Conservation (phyloP, 1,284 basidiomycete genomes). For the Pseudozyma sp. region DNA sequence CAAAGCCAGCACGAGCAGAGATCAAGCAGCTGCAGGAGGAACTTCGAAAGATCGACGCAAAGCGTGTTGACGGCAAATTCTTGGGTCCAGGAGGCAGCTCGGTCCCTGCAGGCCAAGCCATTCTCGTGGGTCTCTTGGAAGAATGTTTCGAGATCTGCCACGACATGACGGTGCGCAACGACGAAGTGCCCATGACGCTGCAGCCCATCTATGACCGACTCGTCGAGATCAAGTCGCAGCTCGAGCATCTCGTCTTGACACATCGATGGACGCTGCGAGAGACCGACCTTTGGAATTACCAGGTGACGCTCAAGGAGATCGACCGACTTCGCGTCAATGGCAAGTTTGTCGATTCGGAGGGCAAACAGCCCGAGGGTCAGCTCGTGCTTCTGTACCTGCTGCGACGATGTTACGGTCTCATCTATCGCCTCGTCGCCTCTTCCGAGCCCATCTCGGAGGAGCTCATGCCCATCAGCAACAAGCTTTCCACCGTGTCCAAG, state of each 20-base stretch:
- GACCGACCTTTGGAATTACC: conserved; percentile 84
- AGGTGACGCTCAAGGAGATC: conserved; percentile 91
- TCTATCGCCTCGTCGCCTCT: conserved; percentile 93
- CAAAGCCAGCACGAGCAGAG: conserved; percentile 84
- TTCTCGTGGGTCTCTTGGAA: conserved; percentile 82
- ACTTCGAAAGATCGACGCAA: conserved; percentile 85
- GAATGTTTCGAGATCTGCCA: conserved; percentile 97
- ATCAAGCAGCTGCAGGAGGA: conserved; percentile 92
- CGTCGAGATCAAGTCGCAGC: conserved; percentile 82
- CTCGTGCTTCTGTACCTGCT: conserved; percentile 91
- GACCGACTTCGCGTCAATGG: conserved; percentile 96
- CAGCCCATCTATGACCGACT: conserved; percentile 96
- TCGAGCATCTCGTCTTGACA: conserved; percentile 90
- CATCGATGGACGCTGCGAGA: conserved; percentile 97
- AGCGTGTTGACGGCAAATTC: conserved; percentile 96
- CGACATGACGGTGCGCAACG: conserved; percentile 93
- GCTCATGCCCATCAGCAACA: conserved; percentile 85
- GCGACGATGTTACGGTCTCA: conserved; percentile 93
- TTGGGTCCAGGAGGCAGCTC: conserved; percentile 86
- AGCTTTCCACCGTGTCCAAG: conserved; percentile 74
- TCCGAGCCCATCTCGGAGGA: conserved; percentile 99
- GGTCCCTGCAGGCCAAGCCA: conserved; percentile 84
- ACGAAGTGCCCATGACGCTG: conserved; percentile 85
- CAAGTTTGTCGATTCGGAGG: conserved; percentile 94
- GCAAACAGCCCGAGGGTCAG: conserved; percentile 89